Base-by-base conservation (phyloP, 2,329 filamentous ascomycete genomes). In the Penicillium sp. region DNA sequence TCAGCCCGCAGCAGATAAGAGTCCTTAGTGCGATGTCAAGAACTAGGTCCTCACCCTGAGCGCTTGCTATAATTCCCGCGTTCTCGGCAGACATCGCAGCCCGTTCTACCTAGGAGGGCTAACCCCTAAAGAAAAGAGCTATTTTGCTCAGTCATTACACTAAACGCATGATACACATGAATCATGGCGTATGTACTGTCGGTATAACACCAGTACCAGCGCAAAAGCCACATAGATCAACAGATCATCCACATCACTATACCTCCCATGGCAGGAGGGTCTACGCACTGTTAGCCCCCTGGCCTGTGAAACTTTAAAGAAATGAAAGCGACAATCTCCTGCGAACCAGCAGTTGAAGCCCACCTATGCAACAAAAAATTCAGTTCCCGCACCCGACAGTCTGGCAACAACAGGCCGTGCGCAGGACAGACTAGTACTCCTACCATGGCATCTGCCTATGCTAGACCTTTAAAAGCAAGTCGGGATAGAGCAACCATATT, bases 341-440 rank as follows among this genome's bases (percentile, higher is more conserved):
- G 35, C 42, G 27, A 51, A 48, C 35, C n/a, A 42, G 42, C 38
- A 15, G 39, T 38, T 47, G 6, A n/a, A 28, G 27, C n/a, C 27
- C 18, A 10, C 23, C 27, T 46, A 53, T 28, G 15, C 15, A 18
- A 18, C 20, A 23, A 4, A 23, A 32, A 33, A 33, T 45, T 33
- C 37, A 35, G 53, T 46, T 44, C 6, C 37, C 12, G 4, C 23
- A 46, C 31, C 47, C 50, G 25, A 15, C 31, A 7, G 25, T 42
- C 25, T 35, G 51, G 50, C 44, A 37, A 25, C 20, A 27, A 40
- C 10, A 43, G 32, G 44, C 43, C 32, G 43, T 53, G 20, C 12
- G 1, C 25, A 12, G 38, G 12, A 40, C 4, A 25, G n/a, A 37
- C 33, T 37, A 37, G 33, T 27, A 12, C 13, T 12, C 2, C 12